phyloP scores from a whole-genome alignment of 2,329 filamentous ascomycete species.

The Beauveria sp. region DNA sequence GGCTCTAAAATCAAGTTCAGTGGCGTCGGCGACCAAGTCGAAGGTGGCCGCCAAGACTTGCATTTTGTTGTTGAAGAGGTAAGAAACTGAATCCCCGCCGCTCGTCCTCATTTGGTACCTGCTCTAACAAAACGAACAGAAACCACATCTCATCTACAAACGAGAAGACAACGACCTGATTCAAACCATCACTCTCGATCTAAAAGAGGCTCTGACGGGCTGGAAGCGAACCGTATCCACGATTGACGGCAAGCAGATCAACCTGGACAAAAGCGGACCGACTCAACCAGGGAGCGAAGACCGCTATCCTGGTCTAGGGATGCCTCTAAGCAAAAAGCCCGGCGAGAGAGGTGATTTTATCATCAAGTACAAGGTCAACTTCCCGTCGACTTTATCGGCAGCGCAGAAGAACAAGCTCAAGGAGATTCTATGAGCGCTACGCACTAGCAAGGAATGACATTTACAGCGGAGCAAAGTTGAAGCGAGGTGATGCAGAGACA shows the following conservation, averaged over 20 bases:
- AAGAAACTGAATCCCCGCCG: slow-evolving; percentile 27
- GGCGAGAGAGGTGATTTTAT: slow-evolving; percentile 79
- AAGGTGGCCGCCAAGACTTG: slow-evolving; percentile 89
- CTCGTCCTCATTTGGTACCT: neutral
- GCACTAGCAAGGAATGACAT: neutral
- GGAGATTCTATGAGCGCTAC: slow-evolving; percentile 57
- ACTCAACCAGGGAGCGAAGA: slow-evolving; percentile 80
- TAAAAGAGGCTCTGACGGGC: slow-evolving; percentile 91
- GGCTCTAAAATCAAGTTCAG: slow-evolving; percentile 98
- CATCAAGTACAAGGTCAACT: slow-evolving; percentile 86
- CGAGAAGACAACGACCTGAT: slow-evolving; percentile 85
- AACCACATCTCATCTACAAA: slow-evolving; percentile 75
- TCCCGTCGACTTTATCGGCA: slow-evolving; percentile 68
- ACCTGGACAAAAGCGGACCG: slow-evolving; percentile 70
- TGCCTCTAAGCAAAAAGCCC: slow-evolving; percentile 90
- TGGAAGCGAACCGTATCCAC: slow-evolving; percentile 89
- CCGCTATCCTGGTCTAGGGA: slow-evolving; percentile 75
- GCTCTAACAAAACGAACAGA: slow-evolving; percentile 49
- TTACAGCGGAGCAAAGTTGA: neutral
- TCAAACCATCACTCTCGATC: slow-evolving; percentile 68
- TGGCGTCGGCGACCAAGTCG: slow-evolving; percentile 95
- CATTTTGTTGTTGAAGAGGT: slow-evolving; percentile 95
- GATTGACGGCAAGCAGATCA: slow-evolving; percentile 83
- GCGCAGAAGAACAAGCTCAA: slow-evolving; percentile 74
- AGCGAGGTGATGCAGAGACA: neutral